These are phyloP conservation scores for Mucuna pruriens DNA, from an alignment of 306 rosid genomes.

Conservation along the genomic window DNA sequence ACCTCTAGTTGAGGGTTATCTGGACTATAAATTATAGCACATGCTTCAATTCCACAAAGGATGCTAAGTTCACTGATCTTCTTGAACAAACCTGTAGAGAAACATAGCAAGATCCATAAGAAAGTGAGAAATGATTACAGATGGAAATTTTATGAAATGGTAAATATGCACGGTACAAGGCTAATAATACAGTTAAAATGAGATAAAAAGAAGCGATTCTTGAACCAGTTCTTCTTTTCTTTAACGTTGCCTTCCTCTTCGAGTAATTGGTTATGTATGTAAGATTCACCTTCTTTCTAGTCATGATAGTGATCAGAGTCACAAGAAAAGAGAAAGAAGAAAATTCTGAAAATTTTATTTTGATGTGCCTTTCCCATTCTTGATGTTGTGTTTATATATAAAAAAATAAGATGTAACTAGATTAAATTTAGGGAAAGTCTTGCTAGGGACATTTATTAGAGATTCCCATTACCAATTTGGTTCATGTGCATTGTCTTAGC, in stretches of 20 bases:
- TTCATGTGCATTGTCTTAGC: not conserved
- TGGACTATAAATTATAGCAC: conserved; percentile 32
- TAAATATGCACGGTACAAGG: not conserved
- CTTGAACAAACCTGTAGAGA: conserved; percentile 22
- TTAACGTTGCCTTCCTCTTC: conserved; percentile 32
- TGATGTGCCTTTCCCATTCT: not conserved
- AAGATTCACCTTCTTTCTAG: conserved; percentile 37
- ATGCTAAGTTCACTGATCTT: conserved; percentile 24
- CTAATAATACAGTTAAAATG: not conserved
- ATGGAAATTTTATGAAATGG: not conserved
- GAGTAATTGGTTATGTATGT: conserved; percentile 27
- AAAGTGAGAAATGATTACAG: not conserved
- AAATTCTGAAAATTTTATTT: not conserved
- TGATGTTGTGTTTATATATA: conserved; percentile 1
- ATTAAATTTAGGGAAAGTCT: not conserved
- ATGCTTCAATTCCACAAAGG: conserved; percentile 38
- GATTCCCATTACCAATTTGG: not conserved
- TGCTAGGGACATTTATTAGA: not conserved
- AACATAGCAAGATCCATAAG: not conserved
- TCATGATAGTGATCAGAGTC: conserved; percentile 20
- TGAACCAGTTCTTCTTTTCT: conserved; percentile 32
- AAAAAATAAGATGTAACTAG: not conserved
- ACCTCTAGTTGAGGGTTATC: conserved; percentile 37
- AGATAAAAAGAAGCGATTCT: not conserved
- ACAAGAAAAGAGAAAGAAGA: not conserved